Base-by-base conservation (phyloP, 2,329 filamentous ascomycete species). In the Boeremia exigua region DNA sequence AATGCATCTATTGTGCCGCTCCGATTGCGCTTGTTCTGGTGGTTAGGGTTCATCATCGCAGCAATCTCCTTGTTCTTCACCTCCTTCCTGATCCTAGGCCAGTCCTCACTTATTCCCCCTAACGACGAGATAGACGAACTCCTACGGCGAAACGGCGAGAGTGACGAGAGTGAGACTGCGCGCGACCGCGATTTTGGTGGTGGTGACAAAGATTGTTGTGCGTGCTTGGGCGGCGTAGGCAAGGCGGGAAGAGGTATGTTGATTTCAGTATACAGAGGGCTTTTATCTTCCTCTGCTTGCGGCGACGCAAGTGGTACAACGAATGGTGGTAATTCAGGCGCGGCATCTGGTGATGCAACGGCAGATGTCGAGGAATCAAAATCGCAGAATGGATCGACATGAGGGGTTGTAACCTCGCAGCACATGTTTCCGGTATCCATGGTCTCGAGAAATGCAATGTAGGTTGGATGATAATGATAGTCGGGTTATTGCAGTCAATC, bases 251-350 rank as follows among this genome's bases (percentile, higher is more conserved):
- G 59, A 4, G 70, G 70, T 25, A 74, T 73, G 49, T 69, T 67
- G 38, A 74, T 74, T 52, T 74, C 71, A 0, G 69, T 74, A 54
- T 72, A 74, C 0, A 73, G 65, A 4, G 71, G 69, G 9, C 62
- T 59, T 42, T 68, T 60, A 4, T 66, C 59, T 34, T 67, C 60
- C 36, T 66, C 60, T 27, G 54, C 12, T 11, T 53, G 40, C 10
- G 48, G 25, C 5, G 56, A 56, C 9, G 17, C 14, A 15, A 38
- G 17, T 17, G 53, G 37, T 12, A 43, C 47, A 28, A 10, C 30
- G 36, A 50, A 44, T 0, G 48, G 45, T 36, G 46, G 49, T 9
- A 36, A 36, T 11, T 54, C 48, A 43, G 49, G 38, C 6, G 37
- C 30, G 17, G 34, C 29, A 12, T 42, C 23, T 56, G 56, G 39